These are phyloP conservation scores for Erodium trifolium DNA, from an alignment of 441 rosid genomes.

Conservation along the genomic window DNA sequence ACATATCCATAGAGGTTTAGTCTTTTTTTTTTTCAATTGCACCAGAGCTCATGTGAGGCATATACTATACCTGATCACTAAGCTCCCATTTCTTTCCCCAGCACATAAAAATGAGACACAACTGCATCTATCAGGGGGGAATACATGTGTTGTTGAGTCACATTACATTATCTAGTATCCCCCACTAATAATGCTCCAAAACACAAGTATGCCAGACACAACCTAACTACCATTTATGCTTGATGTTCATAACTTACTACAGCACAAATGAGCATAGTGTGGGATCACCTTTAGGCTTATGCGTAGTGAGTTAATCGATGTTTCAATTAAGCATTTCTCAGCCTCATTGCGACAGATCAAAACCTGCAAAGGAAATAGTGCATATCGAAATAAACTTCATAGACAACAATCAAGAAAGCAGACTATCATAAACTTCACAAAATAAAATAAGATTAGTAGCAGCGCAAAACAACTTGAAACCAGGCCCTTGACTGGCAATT, in stretches of 20 bases:
- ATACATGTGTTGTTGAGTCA: background rate
- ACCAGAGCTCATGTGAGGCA: background rate
- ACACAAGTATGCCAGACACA: background rate
- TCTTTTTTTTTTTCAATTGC: background rate
- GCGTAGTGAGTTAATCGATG: conserved; percentile 86
- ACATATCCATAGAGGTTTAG: background rate
- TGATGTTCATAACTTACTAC: background rate
- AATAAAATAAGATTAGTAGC: background rate
- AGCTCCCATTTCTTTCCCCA: background rate
- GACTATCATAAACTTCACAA: background rate
- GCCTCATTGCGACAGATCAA: conserved; percentile 92
- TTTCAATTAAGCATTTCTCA: conserved; percentile 90
- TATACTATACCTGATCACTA: conserved; percentile 1
- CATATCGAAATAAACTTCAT: background rate
- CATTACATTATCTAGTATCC: background rate
- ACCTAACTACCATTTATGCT: background rate
- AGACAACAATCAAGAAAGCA: conserved; percentile 6
- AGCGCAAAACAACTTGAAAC: background rate
- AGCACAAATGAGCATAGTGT: conserved; percentile 15
- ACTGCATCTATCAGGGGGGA: background rate
- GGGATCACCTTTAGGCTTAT: conserved; percentile 81
- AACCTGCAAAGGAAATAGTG: conserved; percentile 39
- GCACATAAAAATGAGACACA: background rate
- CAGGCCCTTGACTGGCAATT: background rate
- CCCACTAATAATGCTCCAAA: background rate